A percentile compares a stretch with the other conserved stretches of the same genome.
Evolutionary conservation across 169 alveolate genomes (phyloP).

Genomic region (Miamiensis avidus): DNA sequence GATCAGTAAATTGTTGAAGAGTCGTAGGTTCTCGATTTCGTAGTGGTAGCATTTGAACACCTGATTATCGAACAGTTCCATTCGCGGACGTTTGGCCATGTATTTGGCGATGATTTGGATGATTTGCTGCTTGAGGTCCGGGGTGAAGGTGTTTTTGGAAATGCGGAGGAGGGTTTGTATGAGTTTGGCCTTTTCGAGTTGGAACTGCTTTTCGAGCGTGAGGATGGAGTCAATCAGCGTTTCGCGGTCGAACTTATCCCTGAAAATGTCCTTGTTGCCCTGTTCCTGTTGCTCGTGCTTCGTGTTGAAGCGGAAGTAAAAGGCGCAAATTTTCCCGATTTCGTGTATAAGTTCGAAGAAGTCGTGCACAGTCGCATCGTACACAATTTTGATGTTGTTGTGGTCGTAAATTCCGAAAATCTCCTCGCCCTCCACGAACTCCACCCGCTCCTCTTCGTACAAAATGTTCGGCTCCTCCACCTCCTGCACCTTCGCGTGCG

Average conservation of each 20-base stretch:
- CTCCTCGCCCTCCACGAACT: not conserved
- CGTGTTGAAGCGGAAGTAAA: constrained; percentile 13
- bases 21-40: constrained; percentile 5
- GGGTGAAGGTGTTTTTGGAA: not conserved
- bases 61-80: constrained; percentile 14
- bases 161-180: not conserved
- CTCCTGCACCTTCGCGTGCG: not conserved
- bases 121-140: not conserved
- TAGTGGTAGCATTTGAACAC: constrained; percentile 15
- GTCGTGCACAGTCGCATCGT: constrained; percentile 8
- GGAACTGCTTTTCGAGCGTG: not conserved
- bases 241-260: constrained; percentile 24
- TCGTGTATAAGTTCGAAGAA: constrained; percentile 3
- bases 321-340: constrained; percentile 21
- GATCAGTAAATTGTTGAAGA: not conserved
- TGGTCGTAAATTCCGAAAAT: constrained; percentile 3
- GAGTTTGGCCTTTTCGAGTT: constrained; percentile 4
- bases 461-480: not conserved
- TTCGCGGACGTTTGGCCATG: constrained; percentile 10
- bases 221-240: constrained; percentile 10
- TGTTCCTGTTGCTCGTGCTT: constrained; percentile 13
- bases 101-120: not conserved
- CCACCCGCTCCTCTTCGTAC: constrained; percentile 9
- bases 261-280: constrained; percentile 4
- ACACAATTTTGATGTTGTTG: constrained; percentile 6